Base-by-base conservation (phyloP, 192 early-diverging fungal genomes). In the Phlyctochytrium arcticum region DNA sequence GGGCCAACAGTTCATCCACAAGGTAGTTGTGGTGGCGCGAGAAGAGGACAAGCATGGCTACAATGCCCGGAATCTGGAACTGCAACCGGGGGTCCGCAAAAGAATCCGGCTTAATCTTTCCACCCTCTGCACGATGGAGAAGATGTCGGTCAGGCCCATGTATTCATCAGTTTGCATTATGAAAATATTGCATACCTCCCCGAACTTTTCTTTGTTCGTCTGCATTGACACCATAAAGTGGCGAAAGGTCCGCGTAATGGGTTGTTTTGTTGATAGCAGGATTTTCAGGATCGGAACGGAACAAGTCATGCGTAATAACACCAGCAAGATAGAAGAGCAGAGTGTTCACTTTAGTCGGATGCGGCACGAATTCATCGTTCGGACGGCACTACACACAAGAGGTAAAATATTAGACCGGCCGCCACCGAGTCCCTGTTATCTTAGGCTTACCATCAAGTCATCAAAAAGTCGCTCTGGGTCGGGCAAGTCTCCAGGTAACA, bases 11-110 rank as follows among this genome's bases (percentile, higher is more conserved):
- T 21, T 53, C 62, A 36, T 80, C 49, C 6, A 75, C 80, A 48
- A 81, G 75, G 50, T 68, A 83, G 36, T 81, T 81, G 44, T 81
- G 79, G 56, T 81, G 81, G 27, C 79, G 54, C 6, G 75, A 72
- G 47, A 81, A 81, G 1, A 81, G 12, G n/a, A 79, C 55, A 27
- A 83, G 17, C 29, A 81, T 29, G 44, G 63, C 34, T 29, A 49
- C 66, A 24, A 76, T 70, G 26, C 73, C 67, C 47, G 48, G 70
- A 19, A 61, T 34, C 36, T 71, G 70, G 39, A 71, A 75, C 26
- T 72, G 31, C n/a, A 71, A 32, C 23, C 70, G 34, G 23, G 37
- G n/a, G 21, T 75, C 58, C 32, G 48, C 35, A 73, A 60, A 65
- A 12, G 5, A 48, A 8, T 15, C 58, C 35, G 59, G 62, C 9